These are phyloP conservation scores for Penstemon davidsonii DNA, from an alignment of 257 asterid genomes.

Conservation along the genomic window DNA sequence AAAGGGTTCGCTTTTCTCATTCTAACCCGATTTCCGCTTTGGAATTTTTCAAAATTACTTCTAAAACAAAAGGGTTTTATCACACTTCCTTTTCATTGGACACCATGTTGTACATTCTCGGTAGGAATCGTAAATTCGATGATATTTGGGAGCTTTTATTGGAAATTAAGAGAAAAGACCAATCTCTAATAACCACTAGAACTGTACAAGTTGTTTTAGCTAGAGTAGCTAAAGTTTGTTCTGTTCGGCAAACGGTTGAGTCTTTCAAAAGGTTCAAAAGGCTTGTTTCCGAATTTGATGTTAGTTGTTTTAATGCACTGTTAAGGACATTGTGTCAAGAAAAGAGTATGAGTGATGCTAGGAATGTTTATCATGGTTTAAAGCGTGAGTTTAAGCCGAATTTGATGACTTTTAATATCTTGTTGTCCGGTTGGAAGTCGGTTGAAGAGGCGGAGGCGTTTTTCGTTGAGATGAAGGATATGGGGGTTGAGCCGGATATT, in stretches of 20 bases:
- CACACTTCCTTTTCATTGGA: slow-evolving; percentile 72
- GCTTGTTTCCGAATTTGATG: slow-evolving; percentile 61
- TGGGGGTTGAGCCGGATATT: slow-evolving; percentile 76
- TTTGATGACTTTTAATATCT: slow-evolving; percentile 71
- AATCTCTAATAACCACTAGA: slow-evolving; percentile 64
- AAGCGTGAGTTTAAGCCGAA: slow-evolving; percentile 79
- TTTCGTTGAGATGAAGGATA: slow-evolving; percentile 63
- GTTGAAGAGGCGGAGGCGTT: slow-evolving; percentile 71
- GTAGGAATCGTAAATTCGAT: slow-evolving; percentile 68
- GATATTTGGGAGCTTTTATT: slow-evolving; percentile 65
- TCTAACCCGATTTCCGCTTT: slow-evolving; percentile 71
- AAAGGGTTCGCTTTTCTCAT: slow-evolving; percentile 85
- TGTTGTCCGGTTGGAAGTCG: slow-evolving; percentile 89
- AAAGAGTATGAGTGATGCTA: slow-evolving; percentile 89
- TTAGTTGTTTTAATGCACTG: slow-evolving; percentile 65
- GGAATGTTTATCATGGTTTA: slow-evolving; percentile 68
- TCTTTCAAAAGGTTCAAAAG: slow-evolving; percentile 61
- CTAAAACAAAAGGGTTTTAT: slow-evolving; percentile 48
- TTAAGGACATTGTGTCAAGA: slow-evolving; percentile 84
- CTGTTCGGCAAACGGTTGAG: slow-evolving; percentile 78
- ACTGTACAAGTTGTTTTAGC: slow-evolving; percentile 82
- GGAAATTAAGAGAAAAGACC: slow-evolving; percentile 66
- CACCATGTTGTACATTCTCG: slow-evolving; percentile 73
- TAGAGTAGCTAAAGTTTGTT: slow-evolving; percentile 81
- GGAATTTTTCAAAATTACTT: slow-evolving; percentile 58